Percentiles rank a stretch among this genome's conserved stretches.
phyloP scores from a whole-genome alignment of 2,329 filamentous ascomycete species.

The Exophiala spinifera region DNA sequence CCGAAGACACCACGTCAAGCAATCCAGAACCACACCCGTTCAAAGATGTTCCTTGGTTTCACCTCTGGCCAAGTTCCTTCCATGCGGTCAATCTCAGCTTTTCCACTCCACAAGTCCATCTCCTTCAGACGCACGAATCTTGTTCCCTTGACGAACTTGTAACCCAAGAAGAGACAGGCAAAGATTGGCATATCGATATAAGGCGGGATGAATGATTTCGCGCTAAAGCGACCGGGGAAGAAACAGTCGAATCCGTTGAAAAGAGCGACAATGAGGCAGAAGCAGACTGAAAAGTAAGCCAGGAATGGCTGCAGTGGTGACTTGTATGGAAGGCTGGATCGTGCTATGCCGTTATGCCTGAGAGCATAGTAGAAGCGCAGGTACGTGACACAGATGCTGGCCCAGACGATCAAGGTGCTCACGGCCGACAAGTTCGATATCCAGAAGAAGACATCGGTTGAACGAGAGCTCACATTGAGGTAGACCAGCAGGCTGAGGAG shows the following conservation, averaged over 20 bases:
- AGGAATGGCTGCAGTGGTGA: conserved; percentile 13
- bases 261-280: conserved; percentile 12
- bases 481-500: conserved; percentile 44
- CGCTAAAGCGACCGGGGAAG: conserved; percentile 7
- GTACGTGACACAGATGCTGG: conserved; percentile 46
- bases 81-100: conserved; percentile 45
- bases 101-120: conserved; percentile 38
- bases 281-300: conserved; percentile 11
- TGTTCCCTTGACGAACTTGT: conserved; percentile 11
- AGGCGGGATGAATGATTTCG: conserved; percentile 12
- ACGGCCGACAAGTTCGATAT: conserved; percentile 49
- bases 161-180: conserved; percentile 7
- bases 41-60: conserved; percentile 41
- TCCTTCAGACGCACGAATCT: conserved; percentile 10
- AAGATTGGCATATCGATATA: conserved; percentile 21
- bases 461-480: conserved; percentile 26
- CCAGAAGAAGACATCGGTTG: conserved; percentile 46
- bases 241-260: conserved; percentile 20
- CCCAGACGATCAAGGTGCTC: conserved; percentile 51
- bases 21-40: conserved; percentile 49
- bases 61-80: conserved; percentile 42
- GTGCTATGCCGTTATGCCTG: conserved; percentile 54
- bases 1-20: conserved; percentile 31
- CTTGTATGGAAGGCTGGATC: conserved; percentile 11
- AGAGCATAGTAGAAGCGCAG: conserved; percentile 53